These are phyloP conservation scores for Gloeophyllum trabeum DNA, from an alignment of 768 basidiomycete species.

Conservation along the genomic window DNA sequence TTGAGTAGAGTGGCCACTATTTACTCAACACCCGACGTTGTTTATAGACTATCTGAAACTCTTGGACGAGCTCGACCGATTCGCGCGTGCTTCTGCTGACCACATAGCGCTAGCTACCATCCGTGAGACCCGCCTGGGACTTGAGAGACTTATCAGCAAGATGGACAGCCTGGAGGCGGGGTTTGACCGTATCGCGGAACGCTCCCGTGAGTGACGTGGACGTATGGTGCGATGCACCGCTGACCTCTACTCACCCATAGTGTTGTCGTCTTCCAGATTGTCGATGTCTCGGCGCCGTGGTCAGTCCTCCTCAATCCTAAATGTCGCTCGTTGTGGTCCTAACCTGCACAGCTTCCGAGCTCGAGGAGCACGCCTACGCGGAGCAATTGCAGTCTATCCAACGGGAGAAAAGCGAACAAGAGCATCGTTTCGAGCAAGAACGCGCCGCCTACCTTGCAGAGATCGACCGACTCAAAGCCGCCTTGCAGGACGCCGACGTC, in stretches of 20 bases:
- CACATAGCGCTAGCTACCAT: conserved; percentile 41
- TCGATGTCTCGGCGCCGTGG: conserved; percentile 60
- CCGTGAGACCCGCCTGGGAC: conserved; percentile 41
- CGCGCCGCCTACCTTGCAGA: conserved; percentile 43
- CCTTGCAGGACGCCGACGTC: conserved; percentile 28
- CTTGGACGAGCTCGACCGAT: conserved; percentile 55
- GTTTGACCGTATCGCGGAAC: conserved; percentile 81
- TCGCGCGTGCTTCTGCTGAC: conserved; percentile 34
- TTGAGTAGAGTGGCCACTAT: conserved; percentile 1
- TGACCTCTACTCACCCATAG: conserved; percentile 23
- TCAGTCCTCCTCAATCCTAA: conserved; percentile 25
- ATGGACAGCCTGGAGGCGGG: conserved; percentile 75
- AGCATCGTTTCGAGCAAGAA: conserved; percentile 47
- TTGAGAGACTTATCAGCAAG: conserved; percentile 62
- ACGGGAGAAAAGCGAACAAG: conserved; percentile 45
- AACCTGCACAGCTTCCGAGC: conserved; percentile 47
- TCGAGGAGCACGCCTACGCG: conserved; percentile 62
- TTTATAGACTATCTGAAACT: conserved; percentile 44
- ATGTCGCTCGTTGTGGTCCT: conserved; percentile 4
- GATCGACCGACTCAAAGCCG: conserved; percentile 37
- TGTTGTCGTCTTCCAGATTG: conserved; percentile 66
- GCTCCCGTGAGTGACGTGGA: conserved; percentile 45
- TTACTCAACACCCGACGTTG: neutral
- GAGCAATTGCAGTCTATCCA: conserved; percentile 54
- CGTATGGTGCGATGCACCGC: neutral